These are phyloP conservation scores for Aspergillus ostianus DNA, from an alignment of 495 filamentous ascomycete species.

Conservation along the genomic window DNA sequence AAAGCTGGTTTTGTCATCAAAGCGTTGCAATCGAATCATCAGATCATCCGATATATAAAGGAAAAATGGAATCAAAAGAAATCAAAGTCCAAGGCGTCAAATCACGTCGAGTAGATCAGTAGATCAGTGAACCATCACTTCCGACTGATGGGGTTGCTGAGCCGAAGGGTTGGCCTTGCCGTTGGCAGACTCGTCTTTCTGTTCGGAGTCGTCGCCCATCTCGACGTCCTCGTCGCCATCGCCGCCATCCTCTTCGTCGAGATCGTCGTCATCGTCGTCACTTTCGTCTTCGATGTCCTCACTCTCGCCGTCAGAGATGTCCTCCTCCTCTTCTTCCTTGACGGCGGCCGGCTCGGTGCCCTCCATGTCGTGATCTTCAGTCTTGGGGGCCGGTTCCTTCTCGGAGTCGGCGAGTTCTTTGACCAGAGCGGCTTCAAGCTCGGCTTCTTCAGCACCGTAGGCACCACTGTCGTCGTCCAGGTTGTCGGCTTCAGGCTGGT, in stretches of 20 bases:
- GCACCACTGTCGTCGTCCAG: slow-evolving; percentile 77
- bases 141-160: slow-evolving; percentile 41
- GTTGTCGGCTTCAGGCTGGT: slow-evolving; percentile 91
- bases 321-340: slow-evolving; percentile 67
- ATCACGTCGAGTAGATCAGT: background rate
- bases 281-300: slow-evolving; percentile 97
- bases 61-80: slow-evolving; percentile 11
- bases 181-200: slow-evolving; percentile 33
- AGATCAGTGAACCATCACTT: slow-evolving; percentile 52
- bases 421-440: slow-evolving; percentile 51
- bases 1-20: slow-evolving; percentile 29
- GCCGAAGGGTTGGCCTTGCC: slow-evolving; percentile 32
- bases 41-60: slow-evolving; percentile 24
- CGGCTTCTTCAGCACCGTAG: slow-evolving; percentile 77
- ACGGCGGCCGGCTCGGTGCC: slow-evolving; percentile 59
- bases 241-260: slow-evolving; percentile 68
- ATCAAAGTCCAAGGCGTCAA: background rate
- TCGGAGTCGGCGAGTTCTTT: slow-evolving; percentile 60
- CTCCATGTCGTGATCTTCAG: slow-evolving; percentile 81
- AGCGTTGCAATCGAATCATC: slow-evolving; percentile 35
- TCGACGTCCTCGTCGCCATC: slow-evolving; percentile 81
- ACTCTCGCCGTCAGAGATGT: slow-evolving; percentile 80
- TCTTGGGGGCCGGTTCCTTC: slow-evolving; percentile 37
- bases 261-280: slow-evolving; percentile 82
- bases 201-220: slow-evolving; percentile 65